These are phyloP conservation scores for Agarophyton chilense DNA, from an alignment of 23 red algal genomes.

Conservation along the genomic window DNA sequence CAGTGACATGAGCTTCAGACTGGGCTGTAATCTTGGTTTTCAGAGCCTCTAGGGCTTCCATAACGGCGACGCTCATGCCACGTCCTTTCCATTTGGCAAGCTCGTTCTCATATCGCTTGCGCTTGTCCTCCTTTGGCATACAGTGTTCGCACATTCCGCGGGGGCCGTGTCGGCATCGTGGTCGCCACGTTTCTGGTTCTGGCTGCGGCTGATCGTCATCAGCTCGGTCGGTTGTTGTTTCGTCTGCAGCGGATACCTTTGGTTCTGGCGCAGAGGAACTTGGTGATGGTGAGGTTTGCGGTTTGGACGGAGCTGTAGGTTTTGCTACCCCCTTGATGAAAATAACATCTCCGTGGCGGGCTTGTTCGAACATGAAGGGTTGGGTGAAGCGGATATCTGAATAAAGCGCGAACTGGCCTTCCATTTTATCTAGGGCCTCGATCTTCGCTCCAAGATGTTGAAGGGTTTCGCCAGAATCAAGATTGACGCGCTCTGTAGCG, in stretches of 20 bases:
- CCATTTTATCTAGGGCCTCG: constrained; percentile 25
- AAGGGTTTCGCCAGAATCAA: background rate
- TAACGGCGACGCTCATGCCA: constrained; percentile 83
- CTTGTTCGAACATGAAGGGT: constrained; percentile 28
- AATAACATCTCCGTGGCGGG: constrained; percentile 69
- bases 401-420: constrained; percentile 48
- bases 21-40: constrained; percentile 78
- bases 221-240: background rate
- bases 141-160: constrained; percentile 90
- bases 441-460: constrained; percentile 41
- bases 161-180: constrained; percentile 79
- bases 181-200: background rate
- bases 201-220: background rate
- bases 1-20: constrained; percentile 38
- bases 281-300: background rate
- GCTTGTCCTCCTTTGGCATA: constrained; percentile 86
- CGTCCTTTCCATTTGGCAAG: constrained; percentile 64
- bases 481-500: constrained; percentile 45
- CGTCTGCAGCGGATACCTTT: background rate
- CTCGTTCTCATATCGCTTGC: constrained; percentile 63
- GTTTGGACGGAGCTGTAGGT: background rate
- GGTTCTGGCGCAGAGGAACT: background rate
- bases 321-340: constrained; percentile 51
- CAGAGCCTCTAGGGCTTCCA: constrained; percentile 90
- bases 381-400: constrained; percentile 43